phyloP scores from a whole-genome alignment of 495 filamentous ascomycete species.

The Podospora pseudopauciseta region DNA sequence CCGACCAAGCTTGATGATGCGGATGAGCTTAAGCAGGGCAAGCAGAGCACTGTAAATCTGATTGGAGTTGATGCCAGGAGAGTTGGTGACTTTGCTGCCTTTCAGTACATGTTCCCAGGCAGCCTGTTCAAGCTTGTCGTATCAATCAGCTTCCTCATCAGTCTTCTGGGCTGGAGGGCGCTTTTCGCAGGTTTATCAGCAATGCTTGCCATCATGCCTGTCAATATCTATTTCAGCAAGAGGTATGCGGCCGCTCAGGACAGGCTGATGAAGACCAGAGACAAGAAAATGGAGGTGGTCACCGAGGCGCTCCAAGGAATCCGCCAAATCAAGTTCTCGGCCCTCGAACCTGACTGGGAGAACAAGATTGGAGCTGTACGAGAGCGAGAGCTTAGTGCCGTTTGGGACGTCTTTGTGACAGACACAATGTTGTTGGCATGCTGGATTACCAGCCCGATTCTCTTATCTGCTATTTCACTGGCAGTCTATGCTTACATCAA shows the following conservation, averaged over 20 bases:
- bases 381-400: slow-evolving; percentile 59
- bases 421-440: slow-evolving; percentile 57
- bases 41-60: slow-evolving; percentile 76
- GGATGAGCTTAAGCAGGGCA: slow-evolving; percentile 52
- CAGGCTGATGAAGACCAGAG: slow-evolving; percentile 72
- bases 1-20: slow-evolving; percentile 46
- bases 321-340: slow-evolving; percentile 85
- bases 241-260: slow-evolving; percentile 64
- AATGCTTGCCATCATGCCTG: slow-evolving; percentile 59
- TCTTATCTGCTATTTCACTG: slow-evolving; percentile 68
- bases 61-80: slow-evolving; percentile 74
- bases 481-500: slow-evolving; percentile 62
- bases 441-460: slow-evolving; percentile 73
- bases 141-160: slow-evolving; percentile 60
- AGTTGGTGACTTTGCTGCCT: slow-evolving; percentile 65
- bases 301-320: slow-evolving; percentile 81
- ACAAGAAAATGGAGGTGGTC: slow-evolving; percentile 72
- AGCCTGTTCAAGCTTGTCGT: slow-evolving; percentile 60
- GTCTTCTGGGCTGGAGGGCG: slow-evolving; percentile 69
- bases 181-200: slow-evolving; percentile 65
- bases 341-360: slow-evolving; percentile 77
- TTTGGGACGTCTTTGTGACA: slow-evolving; percentile 62
- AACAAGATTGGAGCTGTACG: slow-evolving; percentile 64
- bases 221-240: slow-evolving; percentile 68
- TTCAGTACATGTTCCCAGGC: slow-evolving; percentile 61